Evolutionary conservation across 257 asterid species (phyloP).

Genomic region (Oldenlandia corymbosa): DNA sequence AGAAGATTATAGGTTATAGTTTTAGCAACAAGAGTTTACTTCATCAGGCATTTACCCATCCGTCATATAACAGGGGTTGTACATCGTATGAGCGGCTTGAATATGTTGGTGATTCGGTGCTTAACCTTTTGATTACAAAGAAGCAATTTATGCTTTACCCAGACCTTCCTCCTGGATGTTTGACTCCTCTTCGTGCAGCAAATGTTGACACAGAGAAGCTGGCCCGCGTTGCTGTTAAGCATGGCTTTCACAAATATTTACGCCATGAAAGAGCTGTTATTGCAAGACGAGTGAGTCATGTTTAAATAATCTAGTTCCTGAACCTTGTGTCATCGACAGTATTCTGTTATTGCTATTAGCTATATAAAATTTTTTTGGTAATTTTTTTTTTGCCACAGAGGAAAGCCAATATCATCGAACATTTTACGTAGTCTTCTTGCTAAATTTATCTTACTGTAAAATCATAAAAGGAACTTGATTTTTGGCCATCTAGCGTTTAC

Average conservation of each 20-base stretch:
- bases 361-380: too few relatives aligned
- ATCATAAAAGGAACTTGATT: neutral
- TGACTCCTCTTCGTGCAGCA: constrained; percentile 83
- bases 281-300: constrained; percentile 38
- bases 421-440: neutral
- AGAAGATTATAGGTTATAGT: constrained; percentile 55
- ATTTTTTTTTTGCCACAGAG: too few relatives aligned
- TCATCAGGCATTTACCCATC: constrained; percentile 64
- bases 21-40: constrained; percentile 52
- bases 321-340: too few relatives aligned
- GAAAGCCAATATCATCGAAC: neutral
- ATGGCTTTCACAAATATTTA: constrained; percentile 55
- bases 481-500: too few relatives aligned
- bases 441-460: neutral
- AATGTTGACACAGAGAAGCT: constrained; percentile 94
- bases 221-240: constrained; percentile 70
- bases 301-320: neutral
- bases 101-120: constrained; percentile 69
- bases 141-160: constrained; percentile 63
- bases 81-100: constrained; percentile 71
- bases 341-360: too few relatives aligned
- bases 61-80: constrained; percentile 43
- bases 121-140: constrained; percentile 59
- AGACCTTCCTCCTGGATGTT: constrained; percentile 54
- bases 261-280: constrained; percentile 43